Evolutionary conservation across 768 basidiomycete genomes (phyloP).

Genomic region (Exsudoporus frostii): DNA sequence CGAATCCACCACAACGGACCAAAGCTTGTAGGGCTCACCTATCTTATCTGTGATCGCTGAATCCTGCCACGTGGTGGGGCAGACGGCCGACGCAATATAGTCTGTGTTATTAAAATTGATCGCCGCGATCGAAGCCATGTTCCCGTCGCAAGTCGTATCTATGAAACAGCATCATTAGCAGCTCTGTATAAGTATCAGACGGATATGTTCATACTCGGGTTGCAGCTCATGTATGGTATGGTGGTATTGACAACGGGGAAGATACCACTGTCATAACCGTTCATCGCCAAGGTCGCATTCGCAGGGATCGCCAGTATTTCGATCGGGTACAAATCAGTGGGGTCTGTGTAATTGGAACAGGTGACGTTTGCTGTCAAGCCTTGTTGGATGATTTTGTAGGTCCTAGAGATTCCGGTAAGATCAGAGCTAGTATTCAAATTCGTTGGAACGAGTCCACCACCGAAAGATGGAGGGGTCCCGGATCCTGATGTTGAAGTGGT

Average conservation of each 20-base stretch:
- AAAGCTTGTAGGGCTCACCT: no score
- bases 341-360: background rate
- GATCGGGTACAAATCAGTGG: background rate
- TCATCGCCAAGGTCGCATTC: background rate
- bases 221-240: background rate
- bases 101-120: constrained; percentile 1
- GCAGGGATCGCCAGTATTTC: background rate
- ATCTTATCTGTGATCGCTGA: background rate
- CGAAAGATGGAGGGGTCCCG: background rate
- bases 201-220: background rate
- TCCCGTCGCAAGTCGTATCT: background rate
- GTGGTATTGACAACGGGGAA: background rate
- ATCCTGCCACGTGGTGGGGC: background rate
- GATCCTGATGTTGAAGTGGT: background rate
- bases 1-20: background rate
- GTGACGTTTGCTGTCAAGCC: background rate
- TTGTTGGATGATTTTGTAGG: background rate
- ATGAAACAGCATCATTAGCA: background rate
- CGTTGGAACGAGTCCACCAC: background rate
- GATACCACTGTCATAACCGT: background rate
- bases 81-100: background rate
- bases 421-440: background rate
- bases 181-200: no score
- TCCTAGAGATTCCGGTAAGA: background rate
- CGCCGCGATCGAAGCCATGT: background rate